Base-by-base conservation (phyloP, 169 alveolate species). In the Plasmodium gallinaceum region DNA sequence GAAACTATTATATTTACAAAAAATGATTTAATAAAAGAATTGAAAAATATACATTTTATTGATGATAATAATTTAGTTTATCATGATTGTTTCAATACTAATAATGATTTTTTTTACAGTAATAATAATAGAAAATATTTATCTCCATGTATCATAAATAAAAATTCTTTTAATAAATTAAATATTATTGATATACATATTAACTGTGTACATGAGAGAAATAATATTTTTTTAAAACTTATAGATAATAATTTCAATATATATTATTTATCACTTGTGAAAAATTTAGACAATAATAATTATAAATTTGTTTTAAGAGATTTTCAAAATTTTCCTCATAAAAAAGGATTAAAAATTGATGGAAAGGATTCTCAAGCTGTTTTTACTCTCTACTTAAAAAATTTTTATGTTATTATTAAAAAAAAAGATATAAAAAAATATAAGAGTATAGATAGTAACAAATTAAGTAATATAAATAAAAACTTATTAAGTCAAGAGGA, bases 261-360 rank as follows among this genome's bases (percentile, higher is more conserved):
- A 14, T 86, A 86, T 32, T 86, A 86, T 52, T 64, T 86, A 9
- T 86, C 88, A 10, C 60, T 86, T 0, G 75, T 86, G 18, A 86
- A 66, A 39, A 45, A 51, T 61, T 20, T 64, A 14, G 78, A 58
- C 7, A 71, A 22, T 10, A 70, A 86, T 16, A 61, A 20, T 16
- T 86, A 10, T 57, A 86, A 86, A 60, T 18, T 86, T 18, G 68
- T 71, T 10, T 73, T 86, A 9, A 86, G 71, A 64, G 92, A 86
- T 46, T 86, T 86, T 32, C 92, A 86, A 39, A 86, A 86, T 72
- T 86, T 24, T n/a, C 92, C 92, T 52, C 86, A 71, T 43, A 86
- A 86, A 14, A 64, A 71, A 6, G 92, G 92, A 0, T 9, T 86
- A 43, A 71, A 71, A 54, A 71, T 86, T 70, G 48, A 71, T n/a